Base-by-base conservation (phyloP, 345 rosid genomes). In the rapeseed (Brassica napus) region DNA sequence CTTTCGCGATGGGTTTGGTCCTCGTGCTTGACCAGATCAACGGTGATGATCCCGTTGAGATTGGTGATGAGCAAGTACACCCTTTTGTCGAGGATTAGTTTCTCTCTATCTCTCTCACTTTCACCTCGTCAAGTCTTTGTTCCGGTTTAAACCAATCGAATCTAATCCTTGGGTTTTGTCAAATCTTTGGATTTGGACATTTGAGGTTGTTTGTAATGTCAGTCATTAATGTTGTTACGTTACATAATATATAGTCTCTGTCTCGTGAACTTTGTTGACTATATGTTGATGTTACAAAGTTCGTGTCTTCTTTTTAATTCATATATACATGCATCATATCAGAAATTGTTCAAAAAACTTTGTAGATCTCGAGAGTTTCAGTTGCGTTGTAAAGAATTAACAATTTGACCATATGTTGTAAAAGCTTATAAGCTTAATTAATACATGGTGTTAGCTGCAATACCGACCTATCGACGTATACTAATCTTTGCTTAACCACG, bases 1-100 rank as follows among this genome's bases (percentile, higher is more conserved):
- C 98, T 5, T 90, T 94, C 5, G 94, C 97, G 0, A 90, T 95
- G 99, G 98, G 94, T 2, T 59, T 95, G 83, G 90, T 93, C 0
- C 77, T 95, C 12, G 87, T 93, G 31, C 90, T 95, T 69, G 99
- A 95, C 83, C 99, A 87, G 76, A 87, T 91, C 82, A 79, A 70
- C 83, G 90, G 93, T 61, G 88, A 85, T 54, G 92, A 87, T 75
- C 69, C 52, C 0, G 88, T 72, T 21, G 86, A 67, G 8, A 69
- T 61, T 44, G 84, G 79, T 65, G 84, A 69, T 21, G 81, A 75
- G 8, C 80, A 73, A 34, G 86, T 80, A 57, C 77, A 76, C 49
- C 87, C 86, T 24, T 34, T 66, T 12, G 24, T 71, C 11, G 86
- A 82, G 69, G 83, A 87, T 35, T 85, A 83, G 57, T 32, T 14